phyloP scores from a whole-genome alignment of 2,329 filamentous ascomycete species.

The Talaromyces sp. region DNA sequence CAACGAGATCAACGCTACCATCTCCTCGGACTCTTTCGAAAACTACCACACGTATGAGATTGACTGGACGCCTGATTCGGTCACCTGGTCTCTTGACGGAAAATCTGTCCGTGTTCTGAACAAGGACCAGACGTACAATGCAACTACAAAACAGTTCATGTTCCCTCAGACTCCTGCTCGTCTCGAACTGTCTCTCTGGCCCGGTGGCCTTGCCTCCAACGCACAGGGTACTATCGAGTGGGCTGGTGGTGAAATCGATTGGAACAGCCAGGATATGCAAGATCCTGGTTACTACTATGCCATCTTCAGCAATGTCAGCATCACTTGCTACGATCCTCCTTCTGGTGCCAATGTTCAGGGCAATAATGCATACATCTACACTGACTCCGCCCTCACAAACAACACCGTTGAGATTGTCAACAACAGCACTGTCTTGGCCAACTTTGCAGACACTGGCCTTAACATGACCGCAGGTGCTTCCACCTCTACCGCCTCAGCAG shows the following conservation, averaged over 20 bases:
- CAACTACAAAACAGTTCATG: constrained; percentile 73
- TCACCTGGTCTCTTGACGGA: constrained; percentile 87
- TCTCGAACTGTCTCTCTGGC: constrained; percentile 94
- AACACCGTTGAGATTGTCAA: constrained; percentile 73
- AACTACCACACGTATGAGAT: constrained; percentile 90
- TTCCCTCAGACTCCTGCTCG: constrained; percentile 90
- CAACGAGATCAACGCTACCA: constrained; percentile 70
- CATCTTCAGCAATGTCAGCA: constrained; percentile 70
- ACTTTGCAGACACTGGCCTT: constrained; percentile 75
- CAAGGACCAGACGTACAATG: constrained; percentile 80
- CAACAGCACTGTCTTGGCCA: constrained; percentile 72
- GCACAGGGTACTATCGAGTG: constrained; percentile 81
- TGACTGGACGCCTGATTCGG: constrained; percentile 81
- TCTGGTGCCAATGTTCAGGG: constrained; percentile 62
- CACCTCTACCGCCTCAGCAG: constrained; percentile 6
- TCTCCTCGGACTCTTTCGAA: constrained; percentile 64
- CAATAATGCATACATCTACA: constrained; percentile 72
- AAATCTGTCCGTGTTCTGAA: constrained; percentile 70
- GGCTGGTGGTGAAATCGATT: constrained; percentile 89
- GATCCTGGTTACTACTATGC: constrained; percentile 86
- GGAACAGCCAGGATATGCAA: constrained; percentile 77
- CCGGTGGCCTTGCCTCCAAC: constrained; percentile 77
- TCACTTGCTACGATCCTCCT: constrained; percentile 85
- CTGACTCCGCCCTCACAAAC: constrained; percentile 64
- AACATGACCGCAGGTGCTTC: constrained; percentile 59